Evolutionary conservation across 495 filamentous ascomycete genomes (phyloP), one percentile per base, ranked within the genome.

Genomic region (Thermothielavioides terrestris): DNA sequence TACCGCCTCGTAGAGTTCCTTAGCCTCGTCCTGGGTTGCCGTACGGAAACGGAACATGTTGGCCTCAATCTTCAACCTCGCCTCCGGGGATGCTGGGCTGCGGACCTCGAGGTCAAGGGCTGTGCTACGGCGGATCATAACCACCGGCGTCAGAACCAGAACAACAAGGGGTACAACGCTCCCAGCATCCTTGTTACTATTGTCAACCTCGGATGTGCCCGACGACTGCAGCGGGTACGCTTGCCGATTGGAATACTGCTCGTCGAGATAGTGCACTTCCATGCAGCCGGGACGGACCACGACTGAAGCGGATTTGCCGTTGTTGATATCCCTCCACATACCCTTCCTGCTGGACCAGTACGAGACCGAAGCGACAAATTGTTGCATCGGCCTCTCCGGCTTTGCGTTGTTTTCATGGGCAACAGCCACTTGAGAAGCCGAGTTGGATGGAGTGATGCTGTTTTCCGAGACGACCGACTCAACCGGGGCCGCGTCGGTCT

Each of bases 51-150:
- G 70, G 59, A 75, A 76, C 61, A 72, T 72, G 32, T 51, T 66
- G 5, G 67, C 66, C 76, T 91, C 88, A 52, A 88, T 81, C 58
- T 87, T 88, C 40, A 80, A 74, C n/a, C 77, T 78, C 28, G 89
- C 74, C 49, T 80, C 79, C 2, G 86, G 88, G 27, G 81, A 80
- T 14, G 82, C 88, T 12, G 82, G 84, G 10, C 89, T 95, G 37
- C 86, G 81, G 57, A 99, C 88, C 41, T 91, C 90, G 42, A 99
- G 89, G 62, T 99, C 92, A 27, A 97, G 76, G 18, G 85, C 90
- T 17, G 86, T 96, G 43, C 89, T 89, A 39, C 88, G 82, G 52
- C 91, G 82, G 36, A 96, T 79, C 55, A 86, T 83, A 12, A 95
- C 89, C 10, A 92, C 69, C 0, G 92, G 92, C 1, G 89, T 95